These are phyloP conservation scores for Candida pseudoglaebosa DNA, from an alignment of 805 yeast genomes.

Conservation along the genomic window DNA sequence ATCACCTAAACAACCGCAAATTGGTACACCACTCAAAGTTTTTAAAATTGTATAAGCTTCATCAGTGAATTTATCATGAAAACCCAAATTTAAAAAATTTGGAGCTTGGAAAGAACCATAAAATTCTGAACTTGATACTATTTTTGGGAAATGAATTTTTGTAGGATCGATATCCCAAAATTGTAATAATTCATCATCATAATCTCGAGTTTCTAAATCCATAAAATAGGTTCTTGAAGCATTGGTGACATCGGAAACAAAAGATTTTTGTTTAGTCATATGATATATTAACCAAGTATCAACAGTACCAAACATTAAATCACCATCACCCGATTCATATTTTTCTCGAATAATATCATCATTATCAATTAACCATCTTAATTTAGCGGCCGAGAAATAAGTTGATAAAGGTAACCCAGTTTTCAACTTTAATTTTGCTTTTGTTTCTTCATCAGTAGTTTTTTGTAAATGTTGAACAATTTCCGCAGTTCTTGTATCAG, in stretches of 20 bases:
- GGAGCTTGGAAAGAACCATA: constrained; percentile 73
- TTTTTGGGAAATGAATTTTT: constrained; percentile 66
- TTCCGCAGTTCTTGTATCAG: constrained; percentile 81
- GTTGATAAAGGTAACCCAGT: constrained; percentile 89
- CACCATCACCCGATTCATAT: constrained; percentile 66
- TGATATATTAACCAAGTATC: constrained; percentile 92
- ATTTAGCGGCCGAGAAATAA: constrained; percentile 86
- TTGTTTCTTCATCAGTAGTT: constrained; percentile 49
- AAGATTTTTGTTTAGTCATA: constrained; percentile 64
- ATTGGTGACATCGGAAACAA: constrained; percentile 83
- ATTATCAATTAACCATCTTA: constrained; percentile 85
- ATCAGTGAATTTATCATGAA: constrained; percentile 47
- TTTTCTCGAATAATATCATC: constrained; percentile 60
- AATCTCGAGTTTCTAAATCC: constrained; percentile 71
- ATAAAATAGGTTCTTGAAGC: constrained; percentile 89
- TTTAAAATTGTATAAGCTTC: constrained; percentile 49
- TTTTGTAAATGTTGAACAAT: constrained; percentile 61
- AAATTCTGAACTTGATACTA: constrained; percentile 71
- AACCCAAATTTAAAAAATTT: constrained; percentile 47
- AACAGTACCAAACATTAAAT: constrained; percentile 86
- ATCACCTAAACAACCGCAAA: constrained; percentile 90
- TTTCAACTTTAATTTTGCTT: constrained; percentile 55
- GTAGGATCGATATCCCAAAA: constrained; percentile 77
- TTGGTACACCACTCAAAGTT: constrained; percentile 60
- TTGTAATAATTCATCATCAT: constrained; percentile 69